Conservation (phyloP, 2,329 filamentous ascomycete genomes). For the Fusarium marasasianum region DNA sequence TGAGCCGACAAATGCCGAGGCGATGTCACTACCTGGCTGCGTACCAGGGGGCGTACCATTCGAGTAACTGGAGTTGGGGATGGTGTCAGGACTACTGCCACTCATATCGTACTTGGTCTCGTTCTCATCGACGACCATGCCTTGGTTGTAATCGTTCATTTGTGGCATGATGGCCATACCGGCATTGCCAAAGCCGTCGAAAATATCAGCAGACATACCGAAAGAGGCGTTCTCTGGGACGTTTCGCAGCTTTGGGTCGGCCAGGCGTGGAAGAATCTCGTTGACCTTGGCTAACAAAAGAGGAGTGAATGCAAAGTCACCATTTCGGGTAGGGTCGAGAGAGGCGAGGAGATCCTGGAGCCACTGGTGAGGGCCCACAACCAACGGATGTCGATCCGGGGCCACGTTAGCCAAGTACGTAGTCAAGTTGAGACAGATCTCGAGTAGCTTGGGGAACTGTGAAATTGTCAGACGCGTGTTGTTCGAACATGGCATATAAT, state of each 20-base stretch:
- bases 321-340: constrained; percentile 76
- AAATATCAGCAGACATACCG: constrained; percentile 64
- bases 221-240: constrained; percentile 60
- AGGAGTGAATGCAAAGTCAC: constrained; percentile 79
- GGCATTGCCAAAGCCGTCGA: constrained; percentile 71
- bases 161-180: constrained; percentile 65
- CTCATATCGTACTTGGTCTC: constrained; percentile 53
- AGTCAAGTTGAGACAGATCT: constrained; percentile 76
- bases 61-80: constrained; percentile 44
- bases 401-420: constrained; percentile 76
- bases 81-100: constrained; percentile 48
- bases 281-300: constrained; percentile 80
- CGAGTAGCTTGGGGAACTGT: constrained; percentile 81
- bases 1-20: constrained; percentile 62
- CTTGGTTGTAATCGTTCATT: constrained; percentile 60
- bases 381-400: constrained; percentile 68
- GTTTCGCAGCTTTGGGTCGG: constrained; percentile 68
- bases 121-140: constrained; percentile 56
- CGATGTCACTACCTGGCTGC: constrained; percentile 50
- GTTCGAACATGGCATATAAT: neutral
- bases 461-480: constrained; percentile 12
- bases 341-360: constrained; percentile 75
- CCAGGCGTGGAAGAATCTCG: constrained; percentile 72
- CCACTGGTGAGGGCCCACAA: constrained; percentile 75
- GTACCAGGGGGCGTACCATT: constrained; percentile 43